Percentiles rank a stretch among this genome's conserved stretches.
phyloP scores from a whole-genome alignment of 116 monocot genomes.

The Trichopus zeylanicus region DNA sequence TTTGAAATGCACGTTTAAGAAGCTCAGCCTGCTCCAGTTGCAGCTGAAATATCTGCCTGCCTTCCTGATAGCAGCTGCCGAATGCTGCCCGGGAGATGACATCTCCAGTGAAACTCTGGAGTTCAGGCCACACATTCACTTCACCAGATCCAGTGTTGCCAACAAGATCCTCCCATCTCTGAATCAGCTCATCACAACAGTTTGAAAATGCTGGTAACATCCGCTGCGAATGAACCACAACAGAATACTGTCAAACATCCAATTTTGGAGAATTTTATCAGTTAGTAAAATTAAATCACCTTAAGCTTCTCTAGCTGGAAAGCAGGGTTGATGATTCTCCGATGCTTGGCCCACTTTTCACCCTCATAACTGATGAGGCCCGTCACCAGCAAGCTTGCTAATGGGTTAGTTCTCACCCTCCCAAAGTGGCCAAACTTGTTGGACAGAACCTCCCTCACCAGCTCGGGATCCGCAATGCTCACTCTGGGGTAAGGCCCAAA shows the following conservation, averaged over 20 bases:
- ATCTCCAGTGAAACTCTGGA: conserved; percentile 33
- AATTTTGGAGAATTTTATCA: too few relatives aligned
- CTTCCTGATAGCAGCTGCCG: conserved; percentile 50
- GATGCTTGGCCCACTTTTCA: not conserved
- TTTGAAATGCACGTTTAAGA: conserved; percentile 8
- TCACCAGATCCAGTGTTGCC: conserved; percentile 9
- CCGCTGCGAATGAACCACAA: conserved; percentile 1
- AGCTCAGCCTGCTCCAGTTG: conserved; percentile 24
- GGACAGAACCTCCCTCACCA: conserved; percentile 9
- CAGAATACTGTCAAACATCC: too few relatives aligned
- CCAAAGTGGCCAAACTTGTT: conserved; percentile 18
- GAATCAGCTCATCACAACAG: conserved; percentile 13
- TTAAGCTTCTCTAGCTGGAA: not conserved
- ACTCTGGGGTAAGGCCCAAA: not conserved
- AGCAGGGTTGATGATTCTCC: not conserved
- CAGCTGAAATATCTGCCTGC: conserved; percentile 35
- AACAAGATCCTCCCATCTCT: conserved; percentile 12
- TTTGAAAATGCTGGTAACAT: conserved; percentile 2
- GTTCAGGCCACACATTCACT: conserved; percentile 16
- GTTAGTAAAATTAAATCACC: too few relatives aligned
- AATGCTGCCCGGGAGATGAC: conserved; percentile 50
- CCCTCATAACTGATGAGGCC: conserved; percentile 21
- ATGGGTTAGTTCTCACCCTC: not conserved
- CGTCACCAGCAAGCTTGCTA: not conserved
- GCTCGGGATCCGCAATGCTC: not conserved